A percentile compares a stretch with the other conserved stretches of the same genome.
Evolutionary conservation across 2,329 filamentous ascomycete genomes (phyloP).

Genomic region (Exophiala viscosa): DNA sequence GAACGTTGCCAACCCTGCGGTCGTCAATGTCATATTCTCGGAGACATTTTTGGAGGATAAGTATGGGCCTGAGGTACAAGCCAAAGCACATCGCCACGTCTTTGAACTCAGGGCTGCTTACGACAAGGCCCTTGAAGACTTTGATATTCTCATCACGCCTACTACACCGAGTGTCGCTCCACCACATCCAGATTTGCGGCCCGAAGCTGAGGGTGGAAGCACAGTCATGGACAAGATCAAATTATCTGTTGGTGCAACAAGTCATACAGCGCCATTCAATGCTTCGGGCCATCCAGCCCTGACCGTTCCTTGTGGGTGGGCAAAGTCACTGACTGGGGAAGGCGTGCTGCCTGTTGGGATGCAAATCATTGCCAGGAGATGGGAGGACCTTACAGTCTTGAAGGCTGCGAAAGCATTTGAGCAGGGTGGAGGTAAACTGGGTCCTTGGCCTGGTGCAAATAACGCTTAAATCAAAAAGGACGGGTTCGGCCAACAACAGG

Average conservation of each 20-base stretch:
- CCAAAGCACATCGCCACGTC: constrained; percentile 47
- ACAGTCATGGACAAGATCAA: constrained; percentile 41
- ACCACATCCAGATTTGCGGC: constrained; percentile 36
- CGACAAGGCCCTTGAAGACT: constrained; percentile 40
- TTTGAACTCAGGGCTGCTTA: constrained; percentile 49
- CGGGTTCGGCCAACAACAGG: no score
- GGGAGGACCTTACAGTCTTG: constrained; percentile 30
- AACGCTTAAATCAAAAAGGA: no score
- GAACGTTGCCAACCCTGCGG: constrained; percentile 44
- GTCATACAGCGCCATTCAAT: constrained; percentile 50
- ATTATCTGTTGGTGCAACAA: constrained; percentile 44
- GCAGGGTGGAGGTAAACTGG: constrained; percentile 22
- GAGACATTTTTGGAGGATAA: constrained; percentile 32
- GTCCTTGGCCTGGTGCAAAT: constrained; percentile 15
- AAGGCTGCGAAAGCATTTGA: constrained; percentile 33
- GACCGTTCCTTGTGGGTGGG: constrained; percentile 46
- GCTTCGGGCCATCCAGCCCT: constrained; percentile 50
- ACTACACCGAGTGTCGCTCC: constrained; percentile 46
- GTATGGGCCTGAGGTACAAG: constrained; percentile 35
- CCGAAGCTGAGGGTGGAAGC: constrained; percentile 27
- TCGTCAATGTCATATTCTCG: constrained; percentile 44
- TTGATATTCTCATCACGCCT: constrained; percentile 51
- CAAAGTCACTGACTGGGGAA: constrained; percentile 32
- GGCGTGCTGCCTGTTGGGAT: constrained; percentile 50
- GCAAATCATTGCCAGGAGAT: constrained; percentile 50